Conservation (phyloP, 768 basidiomycete species). For the Kwoniella dendrophila region DNA sequence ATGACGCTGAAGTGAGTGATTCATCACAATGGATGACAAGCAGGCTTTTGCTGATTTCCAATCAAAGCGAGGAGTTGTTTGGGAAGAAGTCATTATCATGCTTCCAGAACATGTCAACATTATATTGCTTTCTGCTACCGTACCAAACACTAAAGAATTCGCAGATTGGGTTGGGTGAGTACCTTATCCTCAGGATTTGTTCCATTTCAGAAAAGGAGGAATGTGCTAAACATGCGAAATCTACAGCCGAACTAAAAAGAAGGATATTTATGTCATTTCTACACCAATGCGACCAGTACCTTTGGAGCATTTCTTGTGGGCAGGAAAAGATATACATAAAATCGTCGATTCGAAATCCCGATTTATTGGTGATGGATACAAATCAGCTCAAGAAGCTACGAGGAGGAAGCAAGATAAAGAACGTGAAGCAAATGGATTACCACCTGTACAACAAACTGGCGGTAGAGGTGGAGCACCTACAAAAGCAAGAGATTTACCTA, state of each 20-base stretch:
- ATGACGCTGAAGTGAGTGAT: slow-evolving; percentile 83
- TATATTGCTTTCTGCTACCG: slow-evolving; percentile 93
- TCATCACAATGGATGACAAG: not conserved
- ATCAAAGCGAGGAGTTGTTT: slow-evolving; percentile 89
- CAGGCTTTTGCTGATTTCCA: not conserved
- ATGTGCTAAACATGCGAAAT: slow-evolving; percentile 5
- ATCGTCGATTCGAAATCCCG: slow-evolving; percentile 81
- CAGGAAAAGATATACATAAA: slow-evolving; percentile 88
- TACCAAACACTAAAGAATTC: slow-evolving; percentile 96
- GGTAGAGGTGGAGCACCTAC: slow-evolving; percentile 71
- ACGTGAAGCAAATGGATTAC: slow-evolving; percentile 88
- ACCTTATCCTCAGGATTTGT: not conserved
- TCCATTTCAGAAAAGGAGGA: too few species aligned
- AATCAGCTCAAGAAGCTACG: slow-evolving; percentile 83
- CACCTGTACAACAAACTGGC: slow-evolving; percentile 80
- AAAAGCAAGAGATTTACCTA: slow-evolving; percentile 47
- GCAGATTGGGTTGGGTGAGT: slow-evolving; percentile 98
- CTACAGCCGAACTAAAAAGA: slow-evolving; percentile 91
- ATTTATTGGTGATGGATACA: slow-evolving; percentile 77
- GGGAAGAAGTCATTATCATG: slow-evolving; percentile 99
- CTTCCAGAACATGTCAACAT: slow-evolving; percentile 98
- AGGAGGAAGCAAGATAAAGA: slow-evolving; percentile 97
- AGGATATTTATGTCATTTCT: slow-evolving; percentile 98
- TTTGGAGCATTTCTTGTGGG: slow-evolving; percentile 93
- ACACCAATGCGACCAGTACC: slow-evolving; percentile 95